phyloP scores from a whole-genome alignment of 2,329 filamentous ascomycete genomes.

The Colletotrichum musae region DNA sequence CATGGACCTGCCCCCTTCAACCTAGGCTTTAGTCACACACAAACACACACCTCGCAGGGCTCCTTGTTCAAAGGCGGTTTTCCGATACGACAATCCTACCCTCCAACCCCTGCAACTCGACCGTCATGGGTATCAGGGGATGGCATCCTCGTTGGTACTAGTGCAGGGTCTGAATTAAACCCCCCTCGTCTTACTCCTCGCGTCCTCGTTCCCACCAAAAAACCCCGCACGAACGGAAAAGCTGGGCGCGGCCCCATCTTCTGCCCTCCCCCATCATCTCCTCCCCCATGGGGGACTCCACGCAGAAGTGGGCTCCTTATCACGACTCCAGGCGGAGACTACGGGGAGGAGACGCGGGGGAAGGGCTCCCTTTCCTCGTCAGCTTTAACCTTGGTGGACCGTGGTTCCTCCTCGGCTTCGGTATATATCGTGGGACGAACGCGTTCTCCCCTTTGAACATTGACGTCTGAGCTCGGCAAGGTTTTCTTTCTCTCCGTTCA shows the following conservation, averaged over 20 bases:
- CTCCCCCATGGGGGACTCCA: conserved; percentile 36
- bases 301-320: conserved; percentile 21
- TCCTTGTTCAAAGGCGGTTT: conserved; percentile 12
- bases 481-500: conserved; percentile 3
- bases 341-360: conserved; percentile 9
- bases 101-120: neutral
- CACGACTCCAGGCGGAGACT: conserved; percentile 25
- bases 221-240: conserved; percentile 39
- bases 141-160: conserved; percentile 21
- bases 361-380: neutral
- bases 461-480: neutral
- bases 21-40: conserved; percentile 2
- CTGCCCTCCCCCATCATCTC: conserved; percentile 19
- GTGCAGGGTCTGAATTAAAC: conserved; percentile 28
- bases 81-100: conserved; percentile 21
- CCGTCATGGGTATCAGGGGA: neutral
- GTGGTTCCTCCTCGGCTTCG: neutral
- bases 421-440: conserved; percentile 18
- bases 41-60: neutral
- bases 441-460: neutral
- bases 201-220: conserved; percentile 5
- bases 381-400: neutral
- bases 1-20: neutral
- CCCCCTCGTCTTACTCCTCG: neutral
- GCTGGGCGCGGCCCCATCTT: conserved; percentile 32